Evolutionary conservation across 2,329 filamentous ascomycete genomes (phyloP), one percentile per base, ranked within the genome.

Genomic region (Byssoonygena ceratinophila): DNA sequence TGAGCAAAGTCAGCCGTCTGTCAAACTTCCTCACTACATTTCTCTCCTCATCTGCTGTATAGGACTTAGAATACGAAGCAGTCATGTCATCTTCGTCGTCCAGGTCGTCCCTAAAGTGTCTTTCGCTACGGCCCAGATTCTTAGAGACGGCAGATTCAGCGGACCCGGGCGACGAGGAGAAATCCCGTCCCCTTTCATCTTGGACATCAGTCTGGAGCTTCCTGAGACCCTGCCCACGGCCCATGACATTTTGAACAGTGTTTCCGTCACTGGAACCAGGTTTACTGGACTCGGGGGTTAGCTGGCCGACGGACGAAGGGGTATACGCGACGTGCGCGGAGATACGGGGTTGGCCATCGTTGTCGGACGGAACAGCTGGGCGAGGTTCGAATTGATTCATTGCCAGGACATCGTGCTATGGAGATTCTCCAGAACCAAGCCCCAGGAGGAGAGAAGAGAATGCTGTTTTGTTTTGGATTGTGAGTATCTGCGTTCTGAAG

Each of bases 1-100:
- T 77, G 64, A 95, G 94, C 0, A 86, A 66, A 4, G 94, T 87
- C 50, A 96, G 76, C 58, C 77, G 80, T 52, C 80, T 75, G 66
- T 95, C 89, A 59, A 95, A 81, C 69, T 86, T 89, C 62, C 74
- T 76, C 52, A 89, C 75, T 7, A 94, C 82, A 3, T 74, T 72
- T 20, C 66, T 71, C 64, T 94, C 89, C 66, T 96, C 89, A 51
- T 89, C 83, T 1, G 73, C 50, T 4, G 71, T 70, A 47, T 67
- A 70, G 3, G 60, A 61, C 59, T 55, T 77, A 58, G 56, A 55
- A n/a, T 54, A 50, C 20, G 47, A 18, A n/a, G 20, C 29, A 9
- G 32, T 40, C 29, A 23, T 16, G 3, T 27, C 40, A 27, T 48
- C 39, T 22, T 51, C 55, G 8, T 55, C 54, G 14, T 34, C 54